These are phyloP conservation scores for Podaxis sp. DNA, from an alignment of 768 basidiomycete species.

Conservation along the genomic window DNA sequence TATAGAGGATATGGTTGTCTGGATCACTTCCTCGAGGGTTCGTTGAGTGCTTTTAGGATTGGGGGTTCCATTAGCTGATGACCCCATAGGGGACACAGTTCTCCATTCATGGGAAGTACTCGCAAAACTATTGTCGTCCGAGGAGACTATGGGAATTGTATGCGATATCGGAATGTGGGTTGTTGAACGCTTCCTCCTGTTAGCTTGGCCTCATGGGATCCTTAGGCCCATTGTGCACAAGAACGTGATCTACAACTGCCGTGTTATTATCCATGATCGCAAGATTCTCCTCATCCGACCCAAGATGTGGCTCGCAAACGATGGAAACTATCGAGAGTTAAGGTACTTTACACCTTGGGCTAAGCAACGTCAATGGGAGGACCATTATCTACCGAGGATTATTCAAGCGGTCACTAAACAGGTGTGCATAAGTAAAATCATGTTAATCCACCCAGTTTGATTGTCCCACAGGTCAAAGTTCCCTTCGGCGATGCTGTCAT, in stretches of 20 bases:
- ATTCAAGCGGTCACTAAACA: conserved; percentile 88
- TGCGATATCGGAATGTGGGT: conserved; percentile 96
- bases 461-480: conserved; percentile 64
- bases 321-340: conserved; percentile 92
- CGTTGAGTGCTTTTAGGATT: not conserved
- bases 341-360: conserved; percentile 94
- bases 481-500: conserved; percentile 96
- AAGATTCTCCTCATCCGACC: conserved; percentile 94
- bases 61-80: conserved; percentile 6
- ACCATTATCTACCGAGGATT: conserved; percentile 88
- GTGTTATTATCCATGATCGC: conserved; percentile 82
- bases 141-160: conserved; percentile 80
- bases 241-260: conserved; percentile 97
- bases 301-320: conserved; percentile 99
- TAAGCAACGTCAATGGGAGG: conserved; percentile 87
- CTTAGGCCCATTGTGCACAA: conserved; percentile 95
- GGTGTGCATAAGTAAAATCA: conserved; percentile 37
- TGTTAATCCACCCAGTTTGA: not conserved
- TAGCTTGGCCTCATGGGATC: not conserved
- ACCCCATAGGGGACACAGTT: conserved; percentile 79
- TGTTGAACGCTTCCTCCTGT: not conserved
- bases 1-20: conserved; percentile 93
- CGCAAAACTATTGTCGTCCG: conserved; percentile 82
- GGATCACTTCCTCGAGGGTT: conserved; percentile 97
- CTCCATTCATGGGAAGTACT: conserved; percentile 98